These are phyloP conservation scores for Leccinum proliferum DNA, from an alignment of 1,284 basidiomycete genomes.

Conservation along the genomic window DNA sequence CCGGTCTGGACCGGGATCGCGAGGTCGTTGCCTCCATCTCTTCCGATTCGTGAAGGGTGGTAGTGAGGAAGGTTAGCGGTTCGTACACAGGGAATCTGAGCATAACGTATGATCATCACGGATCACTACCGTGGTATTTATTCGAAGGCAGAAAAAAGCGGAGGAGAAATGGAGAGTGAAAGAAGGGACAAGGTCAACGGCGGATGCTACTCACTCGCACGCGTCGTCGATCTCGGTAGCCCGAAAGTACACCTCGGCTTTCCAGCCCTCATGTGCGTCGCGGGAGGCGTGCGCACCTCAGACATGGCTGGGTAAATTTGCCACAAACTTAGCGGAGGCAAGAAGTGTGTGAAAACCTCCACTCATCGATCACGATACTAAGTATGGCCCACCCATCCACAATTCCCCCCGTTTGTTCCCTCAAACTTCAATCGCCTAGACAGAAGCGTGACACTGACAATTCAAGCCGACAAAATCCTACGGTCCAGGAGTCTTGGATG, in stretches of 20 bases:
- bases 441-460: too few species aligned
- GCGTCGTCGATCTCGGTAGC: constrained; percentile 38
- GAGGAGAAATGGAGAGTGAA: neutral
- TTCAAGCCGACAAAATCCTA: too few species aligned
- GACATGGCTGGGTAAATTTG: neutral
- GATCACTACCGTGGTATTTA: neutral
- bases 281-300: constrained; percentile 30
- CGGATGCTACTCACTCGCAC: constrained; percentile 34
- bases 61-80: constrained; percentile 30
- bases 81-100: constrained; percentile 58
- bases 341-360: neutral
- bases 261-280: constrained; percentile 50
- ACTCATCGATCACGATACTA: too few species aligned
- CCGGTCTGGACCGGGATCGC: neutral
- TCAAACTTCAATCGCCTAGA: too few species aligned
- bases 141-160: neutral
- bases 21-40: neutral
- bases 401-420: too few species aligned
- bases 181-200: neutral
- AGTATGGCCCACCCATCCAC: too few species aligned
- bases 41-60: neutral
- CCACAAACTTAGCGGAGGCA: neutral
- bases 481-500: too few species aligned
- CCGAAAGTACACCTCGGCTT: constrained; percentile 36
- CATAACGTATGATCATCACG: too few species aligned